Evolutionary conservation across 176 grass and related monocot species (phyloP).

Genomic region (Musa beccarii): DNA sequence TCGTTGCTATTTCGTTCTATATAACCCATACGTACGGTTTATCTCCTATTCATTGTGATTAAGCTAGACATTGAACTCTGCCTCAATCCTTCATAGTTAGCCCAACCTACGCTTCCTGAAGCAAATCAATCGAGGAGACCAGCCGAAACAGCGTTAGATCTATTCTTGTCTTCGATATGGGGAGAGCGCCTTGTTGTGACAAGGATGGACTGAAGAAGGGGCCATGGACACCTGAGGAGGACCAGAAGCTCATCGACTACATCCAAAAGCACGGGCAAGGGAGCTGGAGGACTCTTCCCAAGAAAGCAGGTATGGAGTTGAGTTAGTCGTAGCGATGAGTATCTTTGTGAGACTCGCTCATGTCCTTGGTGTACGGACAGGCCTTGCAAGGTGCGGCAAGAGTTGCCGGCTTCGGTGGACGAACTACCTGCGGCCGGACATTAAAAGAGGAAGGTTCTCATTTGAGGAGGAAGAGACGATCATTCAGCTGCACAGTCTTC

Average conservation of each 20-base stretch:
- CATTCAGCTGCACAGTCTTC: slow-evolving; percentile 87
- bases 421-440: slow-evolving; percentile 89
- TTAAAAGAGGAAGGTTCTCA: slow-evolving; percentile 92
- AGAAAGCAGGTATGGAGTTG: slow-evolving; percentile 64
- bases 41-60: slow-evolving; percentile 10
- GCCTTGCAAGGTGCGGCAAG: slow-evolving; percentile 83
- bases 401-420: slow-evolving; percentile 96
- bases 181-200: slow-evolving; percentile 85
- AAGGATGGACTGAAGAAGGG: slow-evolving; percentile 82
- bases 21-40: slow-evolving; percentile 36
- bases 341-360: neutral
- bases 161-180: slow-evolving; percentile 32
- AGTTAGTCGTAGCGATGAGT: neutral
- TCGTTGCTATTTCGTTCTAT: slow-evolving; percentile 28
- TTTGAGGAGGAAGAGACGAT: slow-evolving; percentile 97
- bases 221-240: slow-evolving; percentile 87
- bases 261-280: slow-evolving; percentile 80
- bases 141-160: neutral
- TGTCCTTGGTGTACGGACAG: slow-evolving; percentile 11
- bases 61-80: too few relatives aligned
- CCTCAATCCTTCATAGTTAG: slow-evolving; percentile 16
- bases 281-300: slow-evolving; percentile 86
- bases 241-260: slow-evolving; percentile 88
- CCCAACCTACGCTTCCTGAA: neutral
- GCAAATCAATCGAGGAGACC: neutral